phyloP scores from a whole-genome alignment of 805 yeast species.

The Ogataea haglerorum region DNA sequence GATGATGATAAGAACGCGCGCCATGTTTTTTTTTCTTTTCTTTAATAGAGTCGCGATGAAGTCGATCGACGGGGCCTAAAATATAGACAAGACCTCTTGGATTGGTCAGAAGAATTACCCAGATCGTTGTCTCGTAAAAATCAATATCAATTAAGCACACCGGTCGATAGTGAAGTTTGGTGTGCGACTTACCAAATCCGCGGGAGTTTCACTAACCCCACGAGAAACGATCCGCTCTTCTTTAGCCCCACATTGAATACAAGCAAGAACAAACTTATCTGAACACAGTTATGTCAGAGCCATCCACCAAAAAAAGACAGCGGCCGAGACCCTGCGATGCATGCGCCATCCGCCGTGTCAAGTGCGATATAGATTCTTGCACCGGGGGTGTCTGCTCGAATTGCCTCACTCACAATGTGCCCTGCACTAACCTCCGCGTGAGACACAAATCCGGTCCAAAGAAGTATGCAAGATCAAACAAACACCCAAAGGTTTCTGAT shows the following conservation, averaged over 20 bases:
- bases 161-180: no score
- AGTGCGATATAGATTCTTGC: neutral
- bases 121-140: no score
- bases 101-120: no score
- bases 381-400: neutral
- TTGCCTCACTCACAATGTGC: neutral
- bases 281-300: neutral
- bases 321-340: conserved; percentile 1
- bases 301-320: neutral
- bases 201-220: no score
- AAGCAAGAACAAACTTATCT: no score
- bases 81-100: no score
- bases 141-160: no score
- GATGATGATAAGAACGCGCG: neutral
- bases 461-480: neutral
- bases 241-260: no score
- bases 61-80: neutral
- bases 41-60: no score
- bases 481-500: no score
- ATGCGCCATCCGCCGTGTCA: neutral
- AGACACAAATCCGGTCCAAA: neutral
- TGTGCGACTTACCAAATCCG: no score
- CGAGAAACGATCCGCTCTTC: no score
- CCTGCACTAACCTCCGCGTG: neutral
- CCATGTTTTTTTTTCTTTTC: neutral